These are phyloP conservation scores for Blastobotrys arbuscula DNA, from an alignment of 1,139 yeast species.

Conservation along the genomic window DNA sequence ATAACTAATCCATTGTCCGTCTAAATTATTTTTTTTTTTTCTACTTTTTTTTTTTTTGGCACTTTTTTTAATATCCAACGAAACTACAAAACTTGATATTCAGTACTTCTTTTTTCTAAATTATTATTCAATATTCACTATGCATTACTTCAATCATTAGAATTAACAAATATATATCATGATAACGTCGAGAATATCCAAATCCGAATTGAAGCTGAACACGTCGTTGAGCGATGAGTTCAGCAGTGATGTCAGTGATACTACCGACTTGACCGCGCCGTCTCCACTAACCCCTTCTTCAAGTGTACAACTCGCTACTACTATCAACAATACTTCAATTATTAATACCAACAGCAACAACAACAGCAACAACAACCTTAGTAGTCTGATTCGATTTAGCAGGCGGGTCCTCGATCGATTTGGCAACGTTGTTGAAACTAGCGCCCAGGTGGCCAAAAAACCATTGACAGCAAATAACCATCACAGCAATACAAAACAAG, in stretches of 20 bases:
- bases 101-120: too few species aligned
- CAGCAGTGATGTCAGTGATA: neutral
- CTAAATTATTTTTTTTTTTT: too few species aligned
- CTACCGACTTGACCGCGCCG: constrained; percentile 9
- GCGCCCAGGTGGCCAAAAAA: constrained; percentile 4
- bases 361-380: neutral
- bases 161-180: neutral
- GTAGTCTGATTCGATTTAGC: constrained; percentile 1
- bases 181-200: neutral
- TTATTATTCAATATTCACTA: neutral
- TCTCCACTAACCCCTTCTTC: constrained; percentile 7
- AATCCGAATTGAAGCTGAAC: constrained; percentile 2
- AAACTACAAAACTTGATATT: too few species aligned
- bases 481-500: neutral
- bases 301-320: neutral
- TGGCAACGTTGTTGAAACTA: constrained; percentile 13
- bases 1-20: too few species aligned
- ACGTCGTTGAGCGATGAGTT: constrained; percentile 6
- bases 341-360: neutral
- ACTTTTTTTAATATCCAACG: too few species aligned
- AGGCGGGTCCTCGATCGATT: constrained; percentile 13
- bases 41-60: too few species aligned
- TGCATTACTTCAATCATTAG: neutral
- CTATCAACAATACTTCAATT: neutral
- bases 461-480: neutral